phyloP scores from a whole-genome alignment of 176 grass and related monocot genomes.

The Avena insularis region DNA sequence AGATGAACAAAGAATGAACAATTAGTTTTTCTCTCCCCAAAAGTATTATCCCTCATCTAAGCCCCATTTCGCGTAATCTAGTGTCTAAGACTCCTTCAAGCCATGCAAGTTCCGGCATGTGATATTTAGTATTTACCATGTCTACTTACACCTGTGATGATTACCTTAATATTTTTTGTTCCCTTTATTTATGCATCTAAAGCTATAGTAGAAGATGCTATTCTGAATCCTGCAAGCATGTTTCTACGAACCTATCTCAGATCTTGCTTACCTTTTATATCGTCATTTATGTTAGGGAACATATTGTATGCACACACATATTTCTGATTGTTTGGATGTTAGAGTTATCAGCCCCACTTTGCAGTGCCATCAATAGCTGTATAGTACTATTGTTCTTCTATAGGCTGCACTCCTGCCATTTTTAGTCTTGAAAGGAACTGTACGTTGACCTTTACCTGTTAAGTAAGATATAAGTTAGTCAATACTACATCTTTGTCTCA shows the following conservation, averaged over 20 bases:
- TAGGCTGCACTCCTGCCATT: neutral
- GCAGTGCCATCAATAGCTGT: neutral
- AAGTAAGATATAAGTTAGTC: neutral
- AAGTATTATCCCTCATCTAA: neutral
- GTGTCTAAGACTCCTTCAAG: neutral
- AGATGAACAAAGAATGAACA: neutral
- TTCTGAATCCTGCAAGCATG: neutral
- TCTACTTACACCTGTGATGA: neutral
- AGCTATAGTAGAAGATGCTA: slow-evolving; percentile 15
- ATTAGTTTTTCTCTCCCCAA: neutral
- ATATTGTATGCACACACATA: neutral
- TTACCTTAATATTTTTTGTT: slow-evolving; percentile 7
- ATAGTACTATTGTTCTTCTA: neutral
- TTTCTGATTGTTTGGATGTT: slow-evolving; percentile 15
- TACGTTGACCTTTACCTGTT: neutral
- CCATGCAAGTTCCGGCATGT: neutral
- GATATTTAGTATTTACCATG: neutral
- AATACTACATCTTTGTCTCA: slow-evolving; percentile 2
- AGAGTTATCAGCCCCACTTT: neutral
- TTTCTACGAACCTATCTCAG: neutral
- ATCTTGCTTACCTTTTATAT: neutral
- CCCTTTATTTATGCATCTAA: slow-evolving; percentile 11
- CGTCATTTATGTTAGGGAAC: neutral
- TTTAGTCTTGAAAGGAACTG: neutral
- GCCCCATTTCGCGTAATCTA: neutral